Base-by-base conservation (phyloP, 2,329 filamentous ascomycete species). In the Neurospora crassa region DNA sequence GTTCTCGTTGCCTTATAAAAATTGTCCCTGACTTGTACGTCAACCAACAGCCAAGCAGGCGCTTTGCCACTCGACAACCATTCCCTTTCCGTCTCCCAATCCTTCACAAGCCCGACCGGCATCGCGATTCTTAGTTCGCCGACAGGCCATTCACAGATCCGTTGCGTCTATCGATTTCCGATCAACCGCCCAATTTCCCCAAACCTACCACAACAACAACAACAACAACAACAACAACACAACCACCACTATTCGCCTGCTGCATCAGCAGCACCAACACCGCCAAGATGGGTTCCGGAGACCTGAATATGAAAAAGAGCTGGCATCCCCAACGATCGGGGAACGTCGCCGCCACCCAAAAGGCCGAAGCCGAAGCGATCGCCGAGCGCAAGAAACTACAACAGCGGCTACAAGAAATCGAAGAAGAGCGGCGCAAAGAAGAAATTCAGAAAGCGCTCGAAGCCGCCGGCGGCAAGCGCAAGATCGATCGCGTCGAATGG, bases 331-430 rank as follows among this genome's bases (percentile, higher is more conserved):
- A 90, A 77, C 87, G 97, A 75, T 89, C 94, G 83, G 92, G 91
- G 83, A 99, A 99, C 81, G 68, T 78, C 68, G 75, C 76, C 68
- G 76, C 76, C 12, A 77, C 96, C 97, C 84, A 89, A 89, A 81
- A 89, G 89, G 80, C 96, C 81, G 94, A 98, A 79, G 91, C 96
- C 80, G 92, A 93, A 75, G 96, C 95, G 3, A 89, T 99, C 14
- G 93, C 96, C 70, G 96, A 99, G 85, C 91, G 96, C 81, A 98
- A 98, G 80, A 91, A 92, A 76, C 96, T 94, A 73, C 93, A 97
- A 72, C 92, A 96, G 78, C 90, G 97, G 73, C 89, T 94, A 78
- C 94, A 96, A 78, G 96, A 99, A 82, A 90, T 97, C 75, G 93
- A 94, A 76, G 94, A 98, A 80, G 96, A 99, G 83, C 90, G 94